Evolutionary conservation across 2,329 filamentous ascomycete species (phyloP).

Genomic region (Fusarium annulatum): DNA sequence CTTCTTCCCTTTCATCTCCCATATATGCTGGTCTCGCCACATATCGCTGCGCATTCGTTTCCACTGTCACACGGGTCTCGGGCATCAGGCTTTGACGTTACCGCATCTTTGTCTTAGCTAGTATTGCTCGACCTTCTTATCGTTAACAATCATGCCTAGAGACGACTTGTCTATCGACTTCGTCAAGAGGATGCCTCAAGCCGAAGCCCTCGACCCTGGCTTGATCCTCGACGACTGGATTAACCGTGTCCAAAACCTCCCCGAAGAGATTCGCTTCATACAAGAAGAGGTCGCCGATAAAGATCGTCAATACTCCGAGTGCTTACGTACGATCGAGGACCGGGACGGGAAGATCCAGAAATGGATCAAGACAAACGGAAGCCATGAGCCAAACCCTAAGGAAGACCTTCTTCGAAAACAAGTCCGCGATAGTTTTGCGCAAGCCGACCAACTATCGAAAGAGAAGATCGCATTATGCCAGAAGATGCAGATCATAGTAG

Average conservation of each 20-base stretch:
- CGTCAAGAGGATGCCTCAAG: conserved; percentile 72
- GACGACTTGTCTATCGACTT: conserved; percentile 79
- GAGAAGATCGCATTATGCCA: conserved; percentile 79
- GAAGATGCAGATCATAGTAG: conserved; percentile 69
- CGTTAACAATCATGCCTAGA: conserved; percentile 77
- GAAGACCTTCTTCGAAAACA: conserved; percentile 75
- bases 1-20: conserved; percentile 22
- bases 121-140: conserved; percentile 43
- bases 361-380: conserved; percentile 82
- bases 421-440: conserved; percentile 75
- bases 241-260: conserved; percentile 79
- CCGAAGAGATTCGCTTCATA: conserved; percentile 84
- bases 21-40: conserved; percentile 12
- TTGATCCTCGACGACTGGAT: conserved; percentile 84
- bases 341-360: conserved; percentile 82
- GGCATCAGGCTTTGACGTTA: conserved; percentile 31
- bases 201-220: conserved; percentile 71
- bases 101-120: conserved; percentile 37
- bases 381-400: conserved; percentile 78
- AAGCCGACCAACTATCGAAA: conserved; percentile 75
- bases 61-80: conserved; percentile 32
- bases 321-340: conserved; percentile 74
- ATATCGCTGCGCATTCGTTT: conserved; percentile 25
- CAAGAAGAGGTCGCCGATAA: conserved; percentile 87
- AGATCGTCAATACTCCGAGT: conserved; percentile 77